phyloP scores from a whole-genome alignment of 139 green algal species.

The Penium margaritaceum region DNA sequence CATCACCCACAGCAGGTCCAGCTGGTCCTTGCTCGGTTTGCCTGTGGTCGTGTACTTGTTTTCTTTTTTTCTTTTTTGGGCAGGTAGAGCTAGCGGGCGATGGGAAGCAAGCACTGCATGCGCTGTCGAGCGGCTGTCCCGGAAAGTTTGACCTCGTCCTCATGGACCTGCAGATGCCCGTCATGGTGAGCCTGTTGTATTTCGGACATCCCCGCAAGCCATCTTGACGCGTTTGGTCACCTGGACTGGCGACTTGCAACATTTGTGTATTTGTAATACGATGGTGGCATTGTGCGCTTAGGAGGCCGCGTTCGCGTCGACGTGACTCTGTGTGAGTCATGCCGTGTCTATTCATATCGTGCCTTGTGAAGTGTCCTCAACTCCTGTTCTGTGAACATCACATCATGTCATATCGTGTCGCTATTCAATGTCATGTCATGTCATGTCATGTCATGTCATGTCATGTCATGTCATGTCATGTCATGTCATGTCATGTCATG shows the following conservation, averaged over 20 bases:
- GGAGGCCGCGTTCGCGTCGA: no score
- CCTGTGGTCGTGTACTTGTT: no score
- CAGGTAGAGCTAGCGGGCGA: conserved; percentile 32
- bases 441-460: not conserved
- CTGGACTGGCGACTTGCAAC: not conserved
- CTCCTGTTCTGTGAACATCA: no score
- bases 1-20: no score
- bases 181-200: conserved; percentile 4
- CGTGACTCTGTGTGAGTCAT: no score
- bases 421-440: conserved; percentile 6
- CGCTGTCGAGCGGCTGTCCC: not conserved
- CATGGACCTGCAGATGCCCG: conserved; percentile 36
- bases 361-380: no score
- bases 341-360: no score
- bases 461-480: not conserved
- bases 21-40: no score
- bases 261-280: not conserved
- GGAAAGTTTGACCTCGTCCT: conserved; percentile 25
- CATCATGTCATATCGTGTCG: no score
- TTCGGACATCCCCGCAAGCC: not conserved
- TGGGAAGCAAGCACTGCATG: conserved; percentile 23
- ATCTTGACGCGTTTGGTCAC: not conserved
- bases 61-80: no score
- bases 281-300: not conserved
- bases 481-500: no score